Evolutionary conservation across 805 yeast species (phyloP).

Genomic region (Candida khao-thaluensis): DNA sequence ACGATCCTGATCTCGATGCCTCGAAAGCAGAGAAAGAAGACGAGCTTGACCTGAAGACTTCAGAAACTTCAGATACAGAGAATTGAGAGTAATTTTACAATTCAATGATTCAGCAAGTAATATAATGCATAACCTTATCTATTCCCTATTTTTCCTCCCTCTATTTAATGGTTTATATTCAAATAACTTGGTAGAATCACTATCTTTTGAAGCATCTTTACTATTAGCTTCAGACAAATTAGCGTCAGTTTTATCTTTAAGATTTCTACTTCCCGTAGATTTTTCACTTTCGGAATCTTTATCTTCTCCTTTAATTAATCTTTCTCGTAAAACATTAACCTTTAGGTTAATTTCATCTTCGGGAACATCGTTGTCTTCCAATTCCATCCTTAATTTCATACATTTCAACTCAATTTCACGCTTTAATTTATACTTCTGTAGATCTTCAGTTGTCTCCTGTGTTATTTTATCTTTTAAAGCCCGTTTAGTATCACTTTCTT

Average conservation of each 20-base stretch:
- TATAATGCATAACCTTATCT: not conserved
- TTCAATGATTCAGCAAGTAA: too few species aligned
- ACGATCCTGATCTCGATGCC: too few species aligned
- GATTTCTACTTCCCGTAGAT: not conserved
- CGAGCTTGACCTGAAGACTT: too few species aligned
- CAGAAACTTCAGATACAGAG: too few species aligned
- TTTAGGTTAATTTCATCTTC: slow-evolving; percentile 28
- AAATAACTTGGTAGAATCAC: not conserved
- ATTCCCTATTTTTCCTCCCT: not conserved
- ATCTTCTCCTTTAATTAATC: too few species aligned
- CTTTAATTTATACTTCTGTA: slow-evolving; percentile 34
- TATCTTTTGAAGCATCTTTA: too few species aligned
- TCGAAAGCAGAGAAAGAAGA: too few species aligned
- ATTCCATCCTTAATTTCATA: slow-evolving; percentile 48
- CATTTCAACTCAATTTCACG: slow-evolving; percentile 46
- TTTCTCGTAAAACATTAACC: slow-evolving; percentile 22
- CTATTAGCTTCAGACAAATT: too few species aligned
- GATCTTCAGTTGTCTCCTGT: slow-evolving; percentile 21
- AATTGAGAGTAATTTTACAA: too few species aligned
- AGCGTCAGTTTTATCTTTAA: not conserved
- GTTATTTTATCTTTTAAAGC: slow-evolving; percentile 15
- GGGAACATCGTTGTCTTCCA: slow-evolving; percentile 48
- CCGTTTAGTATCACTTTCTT: slow-evolving; percentile 19
- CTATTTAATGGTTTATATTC: slow-evolving; percentile 2
- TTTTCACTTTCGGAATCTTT: not conserved